Evolutionary conservation across 768 basidiomycete species (phyloP), one percentile per base, ranked within the genome.

Genomic region (Chalciporus pseudorubinellus): DNA sequence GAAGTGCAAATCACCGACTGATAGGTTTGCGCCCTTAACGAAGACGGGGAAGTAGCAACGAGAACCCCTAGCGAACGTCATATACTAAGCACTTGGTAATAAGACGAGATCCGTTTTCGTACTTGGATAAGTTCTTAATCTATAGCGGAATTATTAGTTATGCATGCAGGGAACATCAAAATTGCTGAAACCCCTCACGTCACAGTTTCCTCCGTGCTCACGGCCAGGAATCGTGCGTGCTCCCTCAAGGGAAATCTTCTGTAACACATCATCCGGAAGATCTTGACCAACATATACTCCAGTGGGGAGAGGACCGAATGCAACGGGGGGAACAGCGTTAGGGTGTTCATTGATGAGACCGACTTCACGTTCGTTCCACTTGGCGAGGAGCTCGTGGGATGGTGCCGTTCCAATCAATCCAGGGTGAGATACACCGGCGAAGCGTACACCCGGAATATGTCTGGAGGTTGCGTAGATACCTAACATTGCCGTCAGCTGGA

Each of bases 181-280:
- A 14, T 28, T 16, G 29, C 6, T 0, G 6, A 26, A 29, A 36
- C 36, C 21, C 41, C 55, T 73, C 75, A 80, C 85, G 69, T 87
- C 85, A 60, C 85, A 87, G 52, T 87, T 87, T 24, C 88, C 88
- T 16, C 88, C 87, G 64, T 89, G 86, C 63, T 91, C 87, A n/a
- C 88, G 66, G 13, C 84, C 85, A 7, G 88, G 88, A 39, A 87
- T 73, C 0, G 88, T 89, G 54, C 88, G 74, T 34, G 87, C 87
- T 19, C 88, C 88, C 56, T 91, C 86, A 26, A 59, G 62, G 11
- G 73, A 72, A 50, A 91, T 80, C 73, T 78, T 84, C 53, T 74
- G 72, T 44, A 64, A 61, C 3, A 84, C 62, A 4, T 77, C 72
- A 1, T 68, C 60, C 11, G 69, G 58, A 4, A 89, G 55, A 36